phyloP scores from a whole-genome alignment of 31 red algal species.

The Bonnemaisonia californica region DNA sequence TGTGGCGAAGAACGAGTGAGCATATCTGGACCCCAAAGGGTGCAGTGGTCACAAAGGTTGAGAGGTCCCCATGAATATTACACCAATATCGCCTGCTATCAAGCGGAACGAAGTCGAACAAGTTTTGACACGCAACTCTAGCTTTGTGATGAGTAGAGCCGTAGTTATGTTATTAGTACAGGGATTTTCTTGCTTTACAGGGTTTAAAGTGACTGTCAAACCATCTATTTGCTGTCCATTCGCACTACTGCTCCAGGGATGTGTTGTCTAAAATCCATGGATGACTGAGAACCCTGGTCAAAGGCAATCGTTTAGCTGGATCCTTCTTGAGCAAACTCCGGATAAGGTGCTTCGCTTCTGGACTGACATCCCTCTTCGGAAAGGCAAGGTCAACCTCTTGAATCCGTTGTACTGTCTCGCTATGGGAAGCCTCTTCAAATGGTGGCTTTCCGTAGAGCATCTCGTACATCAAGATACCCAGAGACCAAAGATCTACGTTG shows the following conservation, averaged over 20 bases:
- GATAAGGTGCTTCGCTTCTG: slow-evolving; percentile 83
- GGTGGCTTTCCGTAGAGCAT: slow-evolving; percentile 92
- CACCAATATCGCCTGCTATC: too few relatives aligned
- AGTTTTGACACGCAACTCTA: too few relatives aligned
- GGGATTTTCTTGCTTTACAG: too few relatives aligned
- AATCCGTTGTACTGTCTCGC: slow-evolving; percentile 83
- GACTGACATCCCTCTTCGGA: slow-evolving; percentile 57
- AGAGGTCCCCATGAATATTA: too few relatives aligned
- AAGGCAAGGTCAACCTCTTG: slow-evolving; percentile 77
- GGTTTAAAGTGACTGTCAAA: too few relatives aligned
- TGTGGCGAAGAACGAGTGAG: slow-evolving; percentile 16
- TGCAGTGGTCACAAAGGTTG: not conserved
- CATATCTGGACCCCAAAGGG: slow-evolving; percentile 3
- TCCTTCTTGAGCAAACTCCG: slow-evolving; percentile 74
- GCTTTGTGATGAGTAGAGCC: too few relatives aligned
- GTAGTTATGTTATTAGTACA: too few relatives aligned
- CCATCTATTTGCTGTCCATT: not conserved
- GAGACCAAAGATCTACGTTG: slow-evolving; percentile 87
- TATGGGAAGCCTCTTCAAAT: slow-evolving; percentile 80
- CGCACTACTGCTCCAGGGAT: not conserved
- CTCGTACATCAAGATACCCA: slow-evolving; percentile 96
- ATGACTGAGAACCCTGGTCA: slow-evolving; percentile 74
- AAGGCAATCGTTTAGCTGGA: slow-evolving; percentile 67
- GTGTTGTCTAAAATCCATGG: slow-evolving; percentile 84
- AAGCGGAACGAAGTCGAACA: too few relatives aligned